Base-by-base conservation (phyloP, 805 yeast species). In the Helenozyma rhizophorensis region DNA sequence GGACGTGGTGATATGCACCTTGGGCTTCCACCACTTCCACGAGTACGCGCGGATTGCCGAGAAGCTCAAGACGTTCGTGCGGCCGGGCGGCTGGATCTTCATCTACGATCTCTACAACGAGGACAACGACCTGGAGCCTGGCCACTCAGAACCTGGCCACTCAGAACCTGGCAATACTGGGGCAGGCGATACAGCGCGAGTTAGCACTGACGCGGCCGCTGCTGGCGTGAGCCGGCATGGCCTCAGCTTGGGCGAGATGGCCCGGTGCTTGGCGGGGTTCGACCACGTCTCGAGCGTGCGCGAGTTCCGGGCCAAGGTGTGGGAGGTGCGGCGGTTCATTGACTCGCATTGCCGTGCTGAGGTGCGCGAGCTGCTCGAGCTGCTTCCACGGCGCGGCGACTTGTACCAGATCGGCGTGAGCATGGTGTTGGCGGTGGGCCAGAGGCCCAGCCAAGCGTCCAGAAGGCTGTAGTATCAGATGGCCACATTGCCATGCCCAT, bases 51-150 rank as follows among this genome's bases (percentile, higher is more conserved):
- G 43, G 3, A 54, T 62, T 8, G 56, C 65, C 9, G 39, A 40
- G 36, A 53, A 51, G 35, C 43, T 68, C 36, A 50, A 54, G 7
- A 42, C 54, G 4, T 60, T 65, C 36, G 52, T 68, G 35, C 50
- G 40, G 11, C 51, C 53, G 0, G 56, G 55, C 3, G 73, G 72
- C 2, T 46, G 50, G 43, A 41, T 67, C 17, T 50, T 59, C 23
- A 52, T 66, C 9, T 33, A 60, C 14, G 73, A 68, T 36, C 63
- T 66, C 35, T 63, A 60, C 43, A 67, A 66, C 30, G 58, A 45
- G 13, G 54, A 48, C 26, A 21, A 27, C 12, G 33, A 30, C 14
- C 18, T 17, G 5, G 15, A 24, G 4, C n/a, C n/a, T n/a, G n/a
- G n/a, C n/a, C n/a, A n/a, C n/a, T n/a, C n/a, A n/a, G n/a, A n/a